Conservation (phyloP, 345 rosid species). For the Corymbia maculata region DNA sequence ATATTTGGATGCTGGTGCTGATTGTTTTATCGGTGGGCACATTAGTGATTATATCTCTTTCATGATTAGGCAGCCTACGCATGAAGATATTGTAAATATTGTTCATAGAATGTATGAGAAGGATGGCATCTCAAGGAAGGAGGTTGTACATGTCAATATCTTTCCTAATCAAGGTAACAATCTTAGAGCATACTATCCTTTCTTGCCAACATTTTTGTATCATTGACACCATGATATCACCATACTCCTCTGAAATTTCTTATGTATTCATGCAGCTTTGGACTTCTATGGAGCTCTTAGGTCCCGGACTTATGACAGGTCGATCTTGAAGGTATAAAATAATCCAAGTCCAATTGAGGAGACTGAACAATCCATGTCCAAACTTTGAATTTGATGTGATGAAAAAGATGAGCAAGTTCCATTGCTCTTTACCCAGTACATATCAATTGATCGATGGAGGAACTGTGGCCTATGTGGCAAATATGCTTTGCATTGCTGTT, state of each 20-base stretch:
- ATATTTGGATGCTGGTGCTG: not conserved
- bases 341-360: not conserved
- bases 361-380: not conserved
- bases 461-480: not conserved
- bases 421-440: not conserved
- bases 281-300: constrained; percentile 95
- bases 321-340: constrained; percentile 60
- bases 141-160: constrained; percentile 50
- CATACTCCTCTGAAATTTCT: not conserved
- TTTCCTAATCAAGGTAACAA: constrained; percentile 87
- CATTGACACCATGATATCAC: not conserved
- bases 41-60: not conserved
- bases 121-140: constrained; percentile 67
- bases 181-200: not conserved
- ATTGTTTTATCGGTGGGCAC: not conserved
- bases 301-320: constrained; percentile 82
- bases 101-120: constrained; percentile 82
- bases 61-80: constrained; percentile 80
- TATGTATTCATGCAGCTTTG: constrained; percentile 42
- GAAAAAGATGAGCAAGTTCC: not conserved
- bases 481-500: not conserved
- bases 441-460: not conserved
- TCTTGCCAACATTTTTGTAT: not conserved
- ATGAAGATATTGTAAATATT: constrained; percentile 75
- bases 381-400: not conserved